Evolutionary conservation across 2,329 filamentous ascomycete genomes (phyloP), one percentile per base, ranked within the genome.

Genomic region (Penicillium sp.): DNA sequence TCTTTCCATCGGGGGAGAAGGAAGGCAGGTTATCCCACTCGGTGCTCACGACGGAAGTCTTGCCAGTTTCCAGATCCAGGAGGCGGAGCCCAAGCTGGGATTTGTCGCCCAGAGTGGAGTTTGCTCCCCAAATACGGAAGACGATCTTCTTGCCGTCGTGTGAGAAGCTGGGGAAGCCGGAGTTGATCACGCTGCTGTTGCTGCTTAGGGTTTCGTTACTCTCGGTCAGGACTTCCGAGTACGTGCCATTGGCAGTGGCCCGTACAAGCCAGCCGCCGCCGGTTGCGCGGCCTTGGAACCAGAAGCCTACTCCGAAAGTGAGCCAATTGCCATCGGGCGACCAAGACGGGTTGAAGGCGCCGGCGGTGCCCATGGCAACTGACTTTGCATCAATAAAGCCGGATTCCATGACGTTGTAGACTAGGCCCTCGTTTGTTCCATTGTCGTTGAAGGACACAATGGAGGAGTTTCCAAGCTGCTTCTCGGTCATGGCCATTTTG

Each of bases 331-430:
- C 68, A 43, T 72, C 66, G 2, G 65, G 58, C 0, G 62, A 66
- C 65, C 67, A 73, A 2, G 66, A 53, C 1, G 72, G 71, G 43
- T 72, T 68, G 57, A 72, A 73, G 9, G 70, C 69, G 7, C 69
- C 70, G 0, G 64, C 62, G 0, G 65, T 49, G 3, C 68, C 69
- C 22, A 61, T 42, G 1, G 43, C n/a, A 3, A 64, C 54, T 3
- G 57, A 48, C 3, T 57, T 21, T 19, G 58, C 37, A 39, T 51
- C 49, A 10, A 60, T 56, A 28, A 55, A 47, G 48, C 38, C 43
- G 34, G 46, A 38, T 12, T 41, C 42, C 10, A 55, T 49, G 2
- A 53, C 48, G 29, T 69, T 60, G 48, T 67, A 67, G 19, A 65
- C 59, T 6, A 58, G 19, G 12, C 34, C 3, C 12, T 37, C 34